A percentile compares a stretch with the other conserved stretches of the same genome.
phyloP scores from a whole-genome alignment of 1,284 basidiomycete species.

The Pascua sp. region DNA sequence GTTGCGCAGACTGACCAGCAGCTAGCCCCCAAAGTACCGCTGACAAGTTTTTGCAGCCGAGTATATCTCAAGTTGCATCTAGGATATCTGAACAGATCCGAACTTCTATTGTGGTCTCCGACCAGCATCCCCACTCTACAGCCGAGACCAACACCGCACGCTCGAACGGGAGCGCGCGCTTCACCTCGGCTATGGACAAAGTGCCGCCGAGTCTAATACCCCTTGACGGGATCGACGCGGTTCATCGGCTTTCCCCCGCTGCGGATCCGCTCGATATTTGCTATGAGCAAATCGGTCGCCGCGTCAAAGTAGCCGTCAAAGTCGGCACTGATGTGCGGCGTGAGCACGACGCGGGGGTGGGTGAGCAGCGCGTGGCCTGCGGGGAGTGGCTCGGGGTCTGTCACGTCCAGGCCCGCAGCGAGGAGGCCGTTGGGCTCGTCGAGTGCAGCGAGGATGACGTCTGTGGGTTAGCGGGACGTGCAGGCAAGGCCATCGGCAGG shows the following conservation, averaged over 20 bases:
- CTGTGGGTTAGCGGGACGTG: background rate
- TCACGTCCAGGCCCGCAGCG: slow-evolving; percentile 47
- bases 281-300: slow-evolving; percentile 45
- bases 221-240: slow-evolving; percentile 41
- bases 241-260: slow-evolving; percentile 39
- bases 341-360: slow-evolving; percentile 43
- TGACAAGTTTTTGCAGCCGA: too few relatives aligned
- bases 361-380: slow-evolving; percentile 39
- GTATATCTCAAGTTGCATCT: too few relatives aligned
- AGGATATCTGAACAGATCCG: too few relatives aligned
- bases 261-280: slow-evolving; percentile 43
- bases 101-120: too few relatives aligned
- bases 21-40: too few relatives aligned
- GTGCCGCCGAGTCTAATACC: slow-evolving; percentile 31
- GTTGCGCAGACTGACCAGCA: too few relatives aligned
- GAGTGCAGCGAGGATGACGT: slow-evolving; percentile 7
- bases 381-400: slow-evolving; percentile 49
- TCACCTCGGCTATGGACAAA: background rate
- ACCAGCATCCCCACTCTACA: too few relatives aligned
- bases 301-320: slow-evolving; percentile 38
- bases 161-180: background rate
- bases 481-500: background rate
- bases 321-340: slow-evolving; percentile 42
- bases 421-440: slow-evolving; percentile 24
- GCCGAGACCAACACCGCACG: too few relatives aligned